A percentile compares a stretch with the other conserved stretches of the same genome.
Evolutionary conservation across 208 protist genomes (phyloP).

Genomic region (Zelonia costaricensis): DNA sequence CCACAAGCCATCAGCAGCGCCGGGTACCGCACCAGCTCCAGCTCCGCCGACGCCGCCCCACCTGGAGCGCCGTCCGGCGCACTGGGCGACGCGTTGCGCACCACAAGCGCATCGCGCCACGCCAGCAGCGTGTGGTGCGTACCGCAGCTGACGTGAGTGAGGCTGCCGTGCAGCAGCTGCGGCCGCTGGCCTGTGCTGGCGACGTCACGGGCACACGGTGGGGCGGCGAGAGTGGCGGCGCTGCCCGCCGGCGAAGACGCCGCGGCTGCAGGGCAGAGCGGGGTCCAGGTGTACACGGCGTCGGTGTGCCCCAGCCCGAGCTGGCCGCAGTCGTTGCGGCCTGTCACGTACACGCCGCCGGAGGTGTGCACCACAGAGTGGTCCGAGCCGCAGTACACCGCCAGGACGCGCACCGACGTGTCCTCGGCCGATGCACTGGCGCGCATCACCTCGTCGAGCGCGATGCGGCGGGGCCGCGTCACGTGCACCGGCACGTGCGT

Average conservation of each 20-base stretch:
- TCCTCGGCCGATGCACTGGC: neutral
- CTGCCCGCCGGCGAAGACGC: too few relatives aligned
- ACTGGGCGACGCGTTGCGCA: neutral
- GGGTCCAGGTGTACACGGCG: slow-evolving; percentile 34
- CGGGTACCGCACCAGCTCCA: slow-evolving; percentile 39
- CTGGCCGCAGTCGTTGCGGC: slow-evolving; percentile 79
- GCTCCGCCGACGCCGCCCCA: neutral
- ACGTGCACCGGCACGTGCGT: neutral
- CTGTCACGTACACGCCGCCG: slow-evolving; percentile 69
- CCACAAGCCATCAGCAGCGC: slow-evolving; percentile 61
- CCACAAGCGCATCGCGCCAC: slow-evolving; percentile 39
- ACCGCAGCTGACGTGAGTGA: slow-evolving; percentile 84
- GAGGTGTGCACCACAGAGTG: slow-evolving; percentile 65
- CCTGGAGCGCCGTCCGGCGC: too few relatives aligned
- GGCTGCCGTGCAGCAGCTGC: slow-evolving; percentile 29
- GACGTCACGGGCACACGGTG: neutral
- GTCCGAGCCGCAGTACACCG: slow-evolving; percentile 65
- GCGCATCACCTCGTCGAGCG: slow-evolving; percentile 34
- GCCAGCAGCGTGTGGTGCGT: slow-evolving; percentile 83
- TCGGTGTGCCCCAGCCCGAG: slow-evolving; percentile 59
- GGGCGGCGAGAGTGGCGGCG: neutral
- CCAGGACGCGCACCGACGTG: neutral
- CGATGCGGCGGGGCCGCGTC: slow-evolving; percentile 37
- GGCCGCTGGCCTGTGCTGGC: neutral
- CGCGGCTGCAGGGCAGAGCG: slow-evolving; percentile 11